Evolutionary conservation across 768 basidiomycete species (phyloP).

Genomic region (Termitomyces bulborhizus): DNA sequence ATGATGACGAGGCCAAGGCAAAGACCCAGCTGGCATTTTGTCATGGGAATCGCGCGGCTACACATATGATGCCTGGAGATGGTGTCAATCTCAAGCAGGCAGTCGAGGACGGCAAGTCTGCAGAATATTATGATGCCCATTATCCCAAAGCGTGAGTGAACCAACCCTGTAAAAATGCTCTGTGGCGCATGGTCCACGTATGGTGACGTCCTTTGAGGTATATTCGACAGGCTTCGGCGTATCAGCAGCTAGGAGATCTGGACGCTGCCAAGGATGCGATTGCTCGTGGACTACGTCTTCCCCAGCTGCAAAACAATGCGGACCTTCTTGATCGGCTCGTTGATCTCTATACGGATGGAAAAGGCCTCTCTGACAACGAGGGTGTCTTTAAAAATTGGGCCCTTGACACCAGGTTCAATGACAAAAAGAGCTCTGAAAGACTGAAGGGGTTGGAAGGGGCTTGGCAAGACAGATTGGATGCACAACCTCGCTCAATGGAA

Average conservation of each 20-base stretch:
- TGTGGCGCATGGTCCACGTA: no score
- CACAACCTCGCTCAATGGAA: conserved; percentile 8
- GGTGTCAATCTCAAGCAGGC: no score
- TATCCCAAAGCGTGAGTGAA: no score
- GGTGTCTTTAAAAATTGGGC: conserved; percentile 17
- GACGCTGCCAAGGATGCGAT: conserved; percentile 21
- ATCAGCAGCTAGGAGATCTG: background rate
- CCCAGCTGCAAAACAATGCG: conserved; percentile 19
- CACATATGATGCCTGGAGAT: conserved; percentile 11
- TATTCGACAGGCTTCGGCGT: no score
- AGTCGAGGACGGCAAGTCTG: background rate
- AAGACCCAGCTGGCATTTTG: conserved; percentile 23
- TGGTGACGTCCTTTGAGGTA: no score
- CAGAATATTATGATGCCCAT: no score
- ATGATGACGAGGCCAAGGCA: conserved; percentile 18
- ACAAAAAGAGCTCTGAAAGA: conserved; percentile 7
- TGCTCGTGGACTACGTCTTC: conserved; percentile 17
- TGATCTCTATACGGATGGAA: no score
- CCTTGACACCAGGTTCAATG: conserved; percentile 13
- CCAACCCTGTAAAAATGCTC: no score
- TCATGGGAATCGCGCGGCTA: conserved; percentile 7
- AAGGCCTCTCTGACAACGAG: conserved; percentile 13
- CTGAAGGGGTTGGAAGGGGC: background rate
- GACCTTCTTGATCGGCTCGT: conserved; percentile 20
- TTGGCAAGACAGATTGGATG: conserved; percentile 9